Conservation (phyloP, 2,329 filamentous ascomycete genomes). For the Juglanconis oblonga region DNA sequence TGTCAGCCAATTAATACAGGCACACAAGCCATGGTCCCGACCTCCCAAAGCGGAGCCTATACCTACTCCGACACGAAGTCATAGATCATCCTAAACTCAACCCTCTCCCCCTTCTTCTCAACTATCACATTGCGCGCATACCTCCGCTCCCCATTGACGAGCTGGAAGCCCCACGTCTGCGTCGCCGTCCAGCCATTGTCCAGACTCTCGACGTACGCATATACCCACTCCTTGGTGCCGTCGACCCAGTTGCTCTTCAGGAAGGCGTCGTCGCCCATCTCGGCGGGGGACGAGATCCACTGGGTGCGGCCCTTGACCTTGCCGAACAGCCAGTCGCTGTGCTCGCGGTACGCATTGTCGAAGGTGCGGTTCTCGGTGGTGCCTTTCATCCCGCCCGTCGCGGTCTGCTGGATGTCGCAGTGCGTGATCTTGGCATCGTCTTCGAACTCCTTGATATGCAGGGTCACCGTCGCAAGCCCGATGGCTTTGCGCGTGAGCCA, state of each 20-base stretch:
- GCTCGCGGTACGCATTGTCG: conserved; percentile 54
- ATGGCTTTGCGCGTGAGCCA: conserved; percentile 74
- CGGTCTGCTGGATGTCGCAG: conserved; percentile 70
- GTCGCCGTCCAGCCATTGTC: conserved; percentile 52
- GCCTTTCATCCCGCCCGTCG: conserved; percentile 68
- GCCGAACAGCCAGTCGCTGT: conserved; percentile 80
- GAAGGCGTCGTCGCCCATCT: conserved; percentile 50
- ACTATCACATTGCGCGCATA: conserved; percentile 53
- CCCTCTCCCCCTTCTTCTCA: conserved; percentile 47
- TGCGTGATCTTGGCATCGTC: conserved; percentile 46
- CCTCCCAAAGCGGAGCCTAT: not conserved
- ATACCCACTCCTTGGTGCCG: conserved; percentile 54
- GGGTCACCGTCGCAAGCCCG: conserved; percentile 64
- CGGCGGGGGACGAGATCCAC: conserved; percentile 41
- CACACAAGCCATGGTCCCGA: not conserved
- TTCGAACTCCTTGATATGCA: conserved; percentile 57
- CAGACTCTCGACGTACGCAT: conserved; percentile 57
- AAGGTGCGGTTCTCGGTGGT: conserved; percentile 55
- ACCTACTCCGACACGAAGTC: conserved; percentile 38
- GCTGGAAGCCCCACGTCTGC: conserved; percentile 62
- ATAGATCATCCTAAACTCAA: conserved; percentile 53
- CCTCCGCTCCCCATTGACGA: conserved; percentile 48
- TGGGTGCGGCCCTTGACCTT: conserved; percentile 59
- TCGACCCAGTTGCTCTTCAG: conserved; percentile 59
- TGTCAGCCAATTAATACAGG: not conserved